Conservation (phyloP, 2,329 filamentous ascomycete genomes). For the Thielaviopsis ethacetica region DNA sequence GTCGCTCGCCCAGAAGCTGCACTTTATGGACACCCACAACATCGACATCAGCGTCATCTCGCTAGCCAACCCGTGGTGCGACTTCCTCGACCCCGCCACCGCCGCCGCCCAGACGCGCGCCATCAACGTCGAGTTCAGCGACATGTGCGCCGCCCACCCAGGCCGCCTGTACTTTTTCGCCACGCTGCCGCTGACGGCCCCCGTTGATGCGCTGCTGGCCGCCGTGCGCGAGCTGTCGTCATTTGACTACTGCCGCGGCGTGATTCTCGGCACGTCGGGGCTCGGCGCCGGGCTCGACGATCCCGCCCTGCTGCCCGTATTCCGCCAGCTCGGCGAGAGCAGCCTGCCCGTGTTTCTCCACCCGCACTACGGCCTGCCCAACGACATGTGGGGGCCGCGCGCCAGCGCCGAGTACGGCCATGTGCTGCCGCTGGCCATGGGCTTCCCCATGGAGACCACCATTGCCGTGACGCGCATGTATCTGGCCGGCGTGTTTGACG, state of each 20-base stretch:
- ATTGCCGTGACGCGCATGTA: slow-evolving; percentile 81
- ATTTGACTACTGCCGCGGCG: slow-evolving; percentile 58
- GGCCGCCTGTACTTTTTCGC: slow-evolving; percentile 70
- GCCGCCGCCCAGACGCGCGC: slow-evolving; percentile 34
- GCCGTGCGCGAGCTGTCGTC: slow-evolving; percentile 47
- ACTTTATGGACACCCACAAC: slow-evolving; percentile 72
- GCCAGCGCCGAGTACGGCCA: slow-evolving; percentile 60
- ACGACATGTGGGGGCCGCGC: slow-evolving; percentile 60
- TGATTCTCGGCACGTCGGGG: slow-evolving; percentile 76
- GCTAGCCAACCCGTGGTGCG: slow-evolving; percentile 85
- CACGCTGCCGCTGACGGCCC: slow-evolving; percentile 59
- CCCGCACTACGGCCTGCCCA: slow-evolving; percentile 79
- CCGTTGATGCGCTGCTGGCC: slow-evolving; percentile 40
- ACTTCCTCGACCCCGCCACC: slow-evolving; percentile 50
- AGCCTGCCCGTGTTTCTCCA: slow-evolving; percentile 64
- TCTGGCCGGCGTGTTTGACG: slow-evolving; percentile 71
- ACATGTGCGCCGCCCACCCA: slow-evolving; percentile 48
- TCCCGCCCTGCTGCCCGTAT: slow-evolving; percentile 52
- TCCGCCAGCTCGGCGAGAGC: slow-evolving; percentile 48
- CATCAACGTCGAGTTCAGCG: slow-evolving; percentile 65
- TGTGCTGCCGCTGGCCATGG: slow-evolving; percentile 68
- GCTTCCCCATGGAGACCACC: slow-evolving; percentile 85
- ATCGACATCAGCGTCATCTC: slow-evolving; percentile 77
- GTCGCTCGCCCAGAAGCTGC: slow-evolving; percentile 61
- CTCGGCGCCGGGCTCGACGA: slow-evolving; percentile 72